Evolutionary conservation across 257 asterid genomes (phyloP), one percentile per base, ranked within the genome.

Genomic region (Gentiana straminea): DNA sequence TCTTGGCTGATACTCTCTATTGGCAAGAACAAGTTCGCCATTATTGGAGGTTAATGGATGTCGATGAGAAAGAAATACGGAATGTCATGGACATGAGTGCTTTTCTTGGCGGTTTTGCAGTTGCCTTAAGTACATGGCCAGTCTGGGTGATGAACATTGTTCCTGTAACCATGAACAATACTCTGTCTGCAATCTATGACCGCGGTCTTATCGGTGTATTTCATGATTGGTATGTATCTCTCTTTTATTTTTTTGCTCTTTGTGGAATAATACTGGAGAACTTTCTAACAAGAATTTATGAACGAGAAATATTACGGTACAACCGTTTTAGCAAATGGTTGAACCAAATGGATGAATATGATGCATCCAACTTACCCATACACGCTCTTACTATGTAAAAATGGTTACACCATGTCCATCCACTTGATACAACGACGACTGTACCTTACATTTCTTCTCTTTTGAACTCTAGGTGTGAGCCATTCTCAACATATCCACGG

Each of bases 11-110:
- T 73, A 88, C 94, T 52, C 66, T 88, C 51, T 92, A 84, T 78
- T 92, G 97, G 97, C 95, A 88, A 77, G 97, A 85, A 54, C 96
- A 87, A 76, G 80, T 85, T 62, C 90, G 94, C 15, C 97, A 92
- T 67, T 91, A 85, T 67, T 87, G 97, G 97, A 79, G 98, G 73
- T 67, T 92, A 74, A 78, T 92, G 90, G 64, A 64, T 51, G 89
- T 76, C 52, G 83, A 78, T 49, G 91, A 92, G 74, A 74, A 70
- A 8, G 83, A 80, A 62, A 67, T 88, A 69, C 74, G 91, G 33
- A 92, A 92, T 66, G 84, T 83, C 34, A 88, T 85, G 94, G 97
- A 92, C 78, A 85, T 83, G 95, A 81, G 77, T 64, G 97, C 98
- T 58, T 75, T 66, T 64, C 86, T 84, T 13, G 98, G 98, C 62